Conservation (phyloP, 805 yeast genomes). For the Kazachstania taianensis region DNA sequence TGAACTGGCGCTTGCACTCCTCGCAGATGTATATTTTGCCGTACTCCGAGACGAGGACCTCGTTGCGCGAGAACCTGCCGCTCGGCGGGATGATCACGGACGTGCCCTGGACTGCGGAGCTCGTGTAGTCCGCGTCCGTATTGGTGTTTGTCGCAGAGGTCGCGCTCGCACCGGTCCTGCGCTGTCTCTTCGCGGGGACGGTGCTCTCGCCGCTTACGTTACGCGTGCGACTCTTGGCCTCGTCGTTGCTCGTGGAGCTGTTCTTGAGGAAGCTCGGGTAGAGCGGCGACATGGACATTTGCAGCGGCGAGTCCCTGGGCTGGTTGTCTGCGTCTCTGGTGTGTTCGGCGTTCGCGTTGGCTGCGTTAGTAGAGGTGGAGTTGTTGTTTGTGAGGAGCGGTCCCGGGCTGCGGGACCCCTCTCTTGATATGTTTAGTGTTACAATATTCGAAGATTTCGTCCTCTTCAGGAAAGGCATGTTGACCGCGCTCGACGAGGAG, state of each 20-base stretch:
- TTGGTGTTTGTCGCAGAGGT: background rate
- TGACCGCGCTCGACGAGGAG: conserved; percentile 1
- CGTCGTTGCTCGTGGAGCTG: too few species aligned
- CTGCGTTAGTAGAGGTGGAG: conserved; percentile 2
- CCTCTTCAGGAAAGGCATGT: conserved; percentile 22
- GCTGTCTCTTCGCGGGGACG: too few species aligned
- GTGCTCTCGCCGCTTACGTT: too few species aligned
- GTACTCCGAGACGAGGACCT: conserved; percentile 25
- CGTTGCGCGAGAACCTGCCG: conserved; percentile 24
- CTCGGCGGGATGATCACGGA: conserved; percentile 12
- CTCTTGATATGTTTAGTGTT: conserved; percentile 26
- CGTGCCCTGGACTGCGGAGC: conserved; percentile 6
- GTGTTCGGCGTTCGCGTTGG: conserved; percentile 2
- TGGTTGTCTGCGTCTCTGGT: background rate
- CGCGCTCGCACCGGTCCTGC: background rate
- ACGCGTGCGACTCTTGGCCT: too few species aligned
- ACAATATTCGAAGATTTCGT: conserved; percentile 27
- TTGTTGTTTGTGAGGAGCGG: conserved; percentile 10
- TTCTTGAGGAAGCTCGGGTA: background rate
- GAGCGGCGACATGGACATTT: conserved; percentile 3
- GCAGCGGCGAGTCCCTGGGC: conserved; percentile 6
- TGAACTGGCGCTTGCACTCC: conserved; percentile 29
- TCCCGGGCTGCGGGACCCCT: conserved; percentile 25
- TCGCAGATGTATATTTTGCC: conserved; percentile 30
- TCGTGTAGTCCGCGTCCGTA: background rate